phyloP scores from a whole-genome alignment of 768 basidiomycete genomes.

The Rhizopogon vulgaris region DNA sequence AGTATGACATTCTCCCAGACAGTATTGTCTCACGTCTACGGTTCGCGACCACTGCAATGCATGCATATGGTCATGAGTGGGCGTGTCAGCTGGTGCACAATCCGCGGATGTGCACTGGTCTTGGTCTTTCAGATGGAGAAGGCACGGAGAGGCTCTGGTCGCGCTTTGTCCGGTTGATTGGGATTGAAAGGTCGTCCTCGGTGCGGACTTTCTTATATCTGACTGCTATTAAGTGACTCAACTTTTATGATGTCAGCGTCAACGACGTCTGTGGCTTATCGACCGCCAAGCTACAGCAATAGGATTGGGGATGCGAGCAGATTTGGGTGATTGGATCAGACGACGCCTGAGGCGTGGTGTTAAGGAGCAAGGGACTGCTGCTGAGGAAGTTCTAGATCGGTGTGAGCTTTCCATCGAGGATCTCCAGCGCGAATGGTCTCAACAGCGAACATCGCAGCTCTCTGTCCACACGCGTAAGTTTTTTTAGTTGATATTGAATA shows the following conservation, averaged over 20 bases:
- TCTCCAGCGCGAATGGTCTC: constrained; percentile 26
- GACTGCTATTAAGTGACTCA: not conserved
- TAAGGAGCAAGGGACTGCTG: constrained; percentile 7
- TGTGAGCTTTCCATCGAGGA: constrained; percentile 13
- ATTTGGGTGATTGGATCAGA: constrained; percentile 29
- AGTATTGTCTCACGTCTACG: constrained; percentile 14
- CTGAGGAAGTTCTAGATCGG: constrained; percentile 9
- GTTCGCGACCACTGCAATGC: constrained; percentile 32
- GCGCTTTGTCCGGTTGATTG: constrained; percentile 26
- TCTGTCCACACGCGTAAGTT: constrained; percentile 24
- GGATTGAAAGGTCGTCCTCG: constrained; percentile 22
- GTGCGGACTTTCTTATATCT: constrained; percentile 18
- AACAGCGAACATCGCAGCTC: constrained; percentile 26
- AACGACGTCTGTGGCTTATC: constrained; percentile 25
- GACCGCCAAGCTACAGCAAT: constrained; percentile 26
- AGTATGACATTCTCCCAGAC: constrained; percentile 23
- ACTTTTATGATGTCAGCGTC: constrained; percentile 10
- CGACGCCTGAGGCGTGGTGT: constrained; percentile 15
- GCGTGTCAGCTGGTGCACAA: constrained; percentile 30
- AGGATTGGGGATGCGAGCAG: constrained; percentile 16
- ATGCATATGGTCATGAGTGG: constrained; percentile 35
- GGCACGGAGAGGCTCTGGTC: constrained; percentile 31
- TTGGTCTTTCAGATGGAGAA: constrained; percentile 23
- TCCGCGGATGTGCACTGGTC: constrained; percentile 20
- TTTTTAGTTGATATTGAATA: constrained; percentile 4